Conservation (phyloP, 1,139 yeast species). For the Taphrina flavorubra region DNA sequence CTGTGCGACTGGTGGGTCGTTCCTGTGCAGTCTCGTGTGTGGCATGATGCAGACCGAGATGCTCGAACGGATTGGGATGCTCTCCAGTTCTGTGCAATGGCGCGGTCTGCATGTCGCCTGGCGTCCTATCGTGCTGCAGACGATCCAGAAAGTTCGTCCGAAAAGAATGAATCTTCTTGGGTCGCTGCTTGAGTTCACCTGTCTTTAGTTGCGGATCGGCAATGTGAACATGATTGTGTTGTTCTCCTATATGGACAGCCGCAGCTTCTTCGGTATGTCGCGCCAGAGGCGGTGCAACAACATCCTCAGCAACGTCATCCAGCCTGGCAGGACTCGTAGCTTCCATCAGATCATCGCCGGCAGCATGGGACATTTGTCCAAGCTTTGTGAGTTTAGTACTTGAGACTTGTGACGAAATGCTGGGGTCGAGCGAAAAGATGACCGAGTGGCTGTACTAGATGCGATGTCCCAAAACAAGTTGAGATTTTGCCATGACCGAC, state of each 20-base stretch:
- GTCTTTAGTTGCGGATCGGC: background rate
- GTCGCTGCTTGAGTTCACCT: background rate
- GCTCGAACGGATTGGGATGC: constrained; percentile 32
- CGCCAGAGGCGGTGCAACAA: constrained; percentile 5
- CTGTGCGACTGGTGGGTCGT: background rate
- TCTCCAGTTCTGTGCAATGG: constrained; percentile 28
- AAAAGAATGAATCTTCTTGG: constrained; percentile 1
- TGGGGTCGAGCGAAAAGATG: too few relatives aligned
- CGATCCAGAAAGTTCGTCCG: constrained; percentile 26
- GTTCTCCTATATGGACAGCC: background rate
- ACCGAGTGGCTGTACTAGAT: too few relatives aligned
- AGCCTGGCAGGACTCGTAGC: background rate
- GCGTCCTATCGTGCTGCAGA: constrained; percentile 21
- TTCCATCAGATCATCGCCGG: background rate
- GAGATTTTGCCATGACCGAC: too few relatives aligned
- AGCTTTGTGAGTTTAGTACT: background rate
- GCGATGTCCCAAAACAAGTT: too few relatives aligned
- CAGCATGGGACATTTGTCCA: background rate
- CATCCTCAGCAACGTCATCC: constrained; percentile 3
- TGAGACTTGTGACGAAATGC: background rate
- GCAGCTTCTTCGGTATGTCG: background rate
- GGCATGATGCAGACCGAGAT: background rate
- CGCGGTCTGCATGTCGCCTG: constrained; percentile 39
- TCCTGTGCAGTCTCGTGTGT: background rate
- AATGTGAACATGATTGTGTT: constrained; percentile 10